A percentile compares a stretch with the other conserved stretches of the same genome.
Evolutionary conservation across 2,329 filamentous ascomycete genomes (phyloP).

Genomic region (Didymella exigua): DNA sequence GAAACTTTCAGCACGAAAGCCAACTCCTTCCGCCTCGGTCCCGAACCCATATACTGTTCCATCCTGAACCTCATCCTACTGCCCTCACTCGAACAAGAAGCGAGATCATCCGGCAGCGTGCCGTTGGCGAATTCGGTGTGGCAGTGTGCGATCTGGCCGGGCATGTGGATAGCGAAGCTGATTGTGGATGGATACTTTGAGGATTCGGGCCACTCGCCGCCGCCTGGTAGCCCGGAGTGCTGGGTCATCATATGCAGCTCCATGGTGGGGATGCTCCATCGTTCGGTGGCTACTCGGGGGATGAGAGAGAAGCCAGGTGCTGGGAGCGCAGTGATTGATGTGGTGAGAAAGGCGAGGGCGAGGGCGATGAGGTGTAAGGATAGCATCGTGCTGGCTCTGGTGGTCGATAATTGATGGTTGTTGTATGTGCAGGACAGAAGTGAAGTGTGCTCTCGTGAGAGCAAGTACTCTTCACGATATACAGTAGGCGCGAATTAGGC

Average conservation of each 20-base stretch:
- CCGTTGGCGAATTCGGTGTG: constrained; percentile 18
- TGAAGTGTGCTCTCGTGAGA: not conserved
- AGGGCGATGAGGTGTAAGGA: not conserved
- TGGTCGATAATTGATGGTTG: not conserved
- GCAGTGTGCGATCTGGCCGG: constrained; percentile 17
- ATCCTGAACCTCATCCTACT: constrained; percentile 17
- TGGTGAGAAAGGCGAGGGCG: not conserved
- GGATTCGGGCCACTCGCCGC: constrained; percentile 26
- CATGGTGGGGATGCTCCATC: constrained; percentile 29
- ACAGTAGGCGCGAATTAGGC: not conserved
- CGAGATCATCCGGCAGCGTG: constrained; percentile 11
- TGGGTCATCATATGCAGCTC: constrained; percentile 38
- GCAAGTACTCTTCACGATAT: not conserved
- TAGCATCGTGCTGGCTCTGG: not conserved
- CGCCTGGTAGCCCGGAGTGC: constrained; percentile 29
- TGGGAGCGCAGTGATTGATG: constrained; percentile 1
- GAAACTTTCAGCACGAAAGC: constrained; percentile 2
- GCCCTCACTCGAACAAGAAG: not conserved
- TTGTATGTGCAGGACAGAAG: not conserved
- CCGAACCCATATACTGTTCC: not conserved
- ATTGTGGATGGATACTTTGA: constrained; percentile 30
- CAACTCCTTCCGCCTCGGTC: not conserved
- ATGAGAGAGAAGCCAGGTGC: not conserved
- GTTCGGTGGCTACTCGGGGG: constrained; percentile 5
- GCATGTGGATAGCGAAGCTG: constrained; percentile 27